Evolutionary conservation across 345 rosid species (phyloP).

Genomic region (Lepidium didymum): DNA sequence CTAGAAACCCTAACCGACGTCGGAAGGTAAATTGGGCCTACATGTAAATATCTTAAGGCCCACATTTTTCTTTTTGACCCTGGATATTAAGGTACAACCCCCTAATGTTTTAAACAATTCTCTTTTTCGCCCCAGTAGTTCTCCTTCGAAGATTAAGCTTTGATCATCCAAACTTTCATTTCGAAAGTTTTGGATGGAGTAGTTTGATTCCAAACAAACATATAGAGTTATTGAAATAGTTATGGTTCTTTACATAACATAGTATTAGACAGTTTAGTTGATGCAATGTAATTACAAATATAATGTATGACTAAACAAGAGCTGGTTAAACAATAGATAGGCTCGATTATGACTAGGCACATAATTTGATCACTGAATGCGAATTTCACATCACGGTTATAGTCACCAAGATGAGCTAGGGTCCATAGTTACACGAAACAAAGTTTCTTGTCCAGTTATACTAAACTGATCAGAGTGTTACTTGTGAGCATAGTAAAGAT

Average conservation of each 20-base stretch:
- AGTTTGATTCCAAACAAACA: neutral
- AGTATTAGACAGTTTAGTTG: neutral
- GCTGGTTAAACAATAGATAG: neutral
- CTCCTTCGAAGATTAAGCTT: neutral
- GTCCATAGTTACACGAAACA: neutral
- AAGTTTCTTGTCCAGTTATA: neutral
- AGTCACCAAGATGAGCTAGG: neutral
- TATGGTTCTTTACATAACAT: neutral
- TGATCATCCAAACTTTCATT: neutral
- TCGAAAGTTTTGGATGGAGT: neutral
- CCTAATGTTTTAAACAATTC: neutral
- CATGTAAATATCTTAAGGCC: neutral
- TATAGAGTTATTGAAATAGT: neutral
- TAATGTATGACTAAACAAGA: neutral
- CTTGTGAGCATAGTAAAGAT: neutral
- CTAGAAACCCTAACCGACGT: constrained; percentile 11
- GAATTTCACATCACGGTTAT: neutral
- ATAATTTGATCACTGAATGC: neutral
- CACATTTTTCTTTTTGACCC: neutral
- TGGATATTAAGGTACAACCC: neutral
- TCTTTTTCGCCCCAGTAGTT: neutral
- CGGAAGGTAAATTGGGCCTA: constrained; percentile 5
- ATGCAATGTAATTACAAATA: neutral
- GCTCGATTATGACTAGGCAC: neutral
- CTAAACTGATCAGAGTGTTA: neutral